Percentiles rank a stretch among this genome's conserved stretches.
phyloP scores from a whole-genome alignment of 2,329 filamentous ascomycete species.

The Sphaerulina populicola region DNA sequence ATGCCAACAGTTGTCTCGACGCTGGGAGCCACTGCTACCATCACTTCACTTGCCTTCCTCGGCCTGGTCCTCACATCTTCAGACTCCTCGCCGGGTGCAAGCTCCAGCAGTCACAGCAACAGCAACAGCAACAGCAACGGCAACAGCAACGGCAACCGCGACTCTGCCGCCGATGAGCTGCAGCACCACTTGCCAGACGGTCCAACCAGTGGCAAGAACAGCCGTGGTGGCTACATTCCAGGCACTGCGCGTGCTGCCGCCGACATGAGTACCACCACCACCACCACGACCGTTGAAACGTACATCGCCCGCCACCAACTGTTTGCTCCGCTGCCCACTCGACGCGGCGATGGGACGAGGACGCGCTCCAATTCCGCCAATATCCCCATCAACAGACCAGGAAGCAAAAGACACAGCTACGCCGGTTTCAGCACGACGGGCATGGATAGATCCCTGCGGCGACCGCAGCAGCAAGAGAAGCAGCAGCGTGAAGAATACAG shows the following conservation, averaged over 20 bases:
- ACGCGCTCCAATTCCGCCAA: constrained; percentile 8
- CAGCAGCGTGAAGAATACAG: constrained; percentile 8
- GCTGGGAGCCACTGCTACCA: constrained; percentile 5
- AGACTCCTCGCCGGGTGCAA: background rate
- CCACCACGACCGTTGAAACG: background rate
- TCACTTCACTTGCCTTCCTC: constrained; percentile 5
- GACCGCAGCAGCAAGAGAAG: background rate
- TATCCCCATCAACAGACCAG: constrained; percentile 1
- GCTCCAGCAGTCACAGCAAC: background rate
- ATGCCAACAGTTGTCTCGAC: constrained; percentile 7
- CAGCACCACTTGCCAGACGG: background rate
- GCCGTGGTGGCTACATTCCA: constrained; percentile 1
- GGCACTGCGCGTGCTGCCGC: constrained; percentile 4
- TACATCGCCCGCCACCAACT: constrained; percentile 3
- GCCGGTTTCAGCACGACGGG: constrained; percentile 14
- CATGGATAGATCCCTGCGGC: constrained; percentile 16
- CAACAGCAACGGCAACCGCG: background rate
- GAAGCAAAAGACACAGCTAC: constrained; percentile 1
- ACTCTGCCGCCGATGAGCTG: background rate
- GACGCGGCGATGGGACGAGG: constrained; percentile 3
- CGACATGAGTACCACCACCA: constrained; percentile 6
- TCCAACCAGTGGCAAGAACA: constrained; percentile 1
- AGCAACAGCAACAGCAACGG: background rate
- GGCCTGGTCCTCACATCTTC: constrained; percentile 4
- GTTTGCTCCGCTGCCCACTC: constrained; percentile 2